These are phyloP conservation scores for Yamadazyma membranifaciens DNA, from an alignment of 1,139 yeast genomes.

Conservation along the genomic window DNA sequence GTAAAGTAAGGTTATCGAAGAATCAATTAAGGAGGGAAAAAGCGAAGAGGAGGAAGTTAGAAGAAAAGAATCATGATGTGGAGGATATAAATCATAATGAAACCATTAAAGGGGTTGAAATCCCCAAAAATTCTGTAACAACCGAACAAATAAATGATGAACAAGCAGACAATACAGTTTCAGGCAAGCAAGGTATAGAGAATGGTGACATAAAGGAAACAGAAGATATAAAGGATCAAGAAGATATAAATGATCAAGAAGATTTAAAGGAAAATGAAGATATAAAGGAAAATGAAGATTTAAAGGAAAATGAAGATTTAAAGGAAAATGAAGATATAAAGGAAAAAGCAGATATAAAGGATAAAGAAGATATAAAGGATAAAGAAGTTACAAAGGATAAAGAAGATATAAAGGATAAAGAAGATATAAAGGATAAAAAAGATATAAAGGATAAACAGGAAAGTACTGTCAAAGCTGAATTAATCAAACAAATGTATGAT, in stretches of 20 bases:
- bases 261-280: neutral
- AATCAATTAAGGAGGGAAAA: slow-evolving; percentile 65
- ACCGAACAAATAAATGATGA: neutral
- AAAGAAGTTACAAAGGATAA: neutral
- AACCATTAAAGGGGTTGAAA: neutral
- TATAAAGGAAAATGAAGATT: neutral
- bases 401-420: no score
- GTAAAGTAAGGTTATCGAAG: slow-evolving; percentile 36
- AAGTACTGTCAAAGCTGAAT: slow-evolving; percentile 1
- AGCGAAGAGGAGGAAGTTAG: slow-evolving; percentile 49
- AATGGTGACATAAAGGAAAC: neutral
- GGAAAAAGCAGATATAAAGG: neutral
- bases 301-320: neutral
- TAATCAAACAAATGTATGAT: slow-evolving; percentile 2
- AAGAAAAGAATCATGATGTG: slow-evolving; percentile 3
- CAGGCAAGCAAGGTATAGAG: neutral
- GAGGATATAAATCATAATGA: no score
- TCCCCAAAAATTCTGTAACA: neutral
- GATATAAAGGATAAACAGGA: neutral
- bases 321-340: neutral
- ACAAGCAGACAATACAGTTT: neutral
- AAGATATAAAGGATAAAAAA: neutral
- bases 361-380: neutral
- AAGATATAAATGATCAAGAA: neutral
- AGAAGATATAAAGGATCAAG: neutral